These are phyloP conservation scores for Beta lomatogona DNA, from an alignment of 179 eudicot genomes.

Conservation along the genomic window DNA sequence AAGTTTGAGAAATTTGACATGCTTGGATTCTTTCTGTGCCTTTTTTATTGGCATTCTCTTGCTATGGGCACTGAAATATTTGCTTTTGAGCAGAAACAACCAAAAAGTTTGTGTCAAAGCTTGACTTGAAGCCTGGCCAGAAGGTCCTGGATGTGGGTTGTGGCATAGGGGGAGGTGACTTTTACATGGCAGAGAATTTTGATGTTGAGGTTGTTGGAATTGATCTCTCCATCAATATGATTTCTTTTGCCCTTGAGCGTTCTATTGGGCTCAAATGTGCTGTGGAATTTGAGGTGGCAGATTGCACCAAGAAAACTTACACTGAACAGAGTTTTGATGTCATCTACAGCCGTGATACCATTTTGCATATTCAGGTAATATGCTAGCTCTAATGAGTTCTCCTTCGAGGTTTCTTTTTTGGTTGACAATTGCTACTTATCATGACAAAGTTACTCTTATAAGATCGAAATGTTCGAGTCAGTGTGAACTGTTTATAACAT, in stretches of 20 bases:
- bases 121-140: slow-evolving; percentile 92
- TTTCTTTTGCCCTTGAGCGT: slow-evolving; percentile 88
- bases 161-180: slow-evolving; percentile 97
- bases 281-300: slow-evolving; percentile 97
- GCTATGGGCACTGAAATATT: slow-evolving; percentile 11
- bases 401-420: not conserved
- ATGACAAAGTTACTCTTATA: not conserved
- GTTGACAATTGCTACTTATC: not conserved
- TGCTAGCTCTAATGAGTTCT: not conserved
- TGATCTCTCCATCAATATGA: slow-evolving; percentile 93
- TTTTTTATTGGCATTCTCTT: not conserved
- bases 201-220: slow-evolving; percentile 89
- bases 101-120: slow-evolving; percentile 76
- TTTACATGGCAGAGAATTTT: slow-evolving; percentile 94
- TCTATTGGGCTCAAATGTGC: slow-evolving; percentile 85
- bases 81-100: slow-evolving; percentile 74
- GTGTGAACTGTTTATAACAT: not conserved
- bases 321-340: slow-evolving; percentile 80
- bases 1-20: not conserved
- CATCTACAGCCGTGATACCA: slow-evolving; percentile 96
- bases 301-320: slow-evolving; percentile 88
- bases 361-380: slow-evolving; percentile 89
- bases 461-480: not conserved
- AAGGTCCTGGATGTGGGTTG: slow-evolving; percentile 97
- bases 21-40: not conserved